Conservation (phyloP, 257 asterid genomes). For the Solanum virginianum region DNA sequence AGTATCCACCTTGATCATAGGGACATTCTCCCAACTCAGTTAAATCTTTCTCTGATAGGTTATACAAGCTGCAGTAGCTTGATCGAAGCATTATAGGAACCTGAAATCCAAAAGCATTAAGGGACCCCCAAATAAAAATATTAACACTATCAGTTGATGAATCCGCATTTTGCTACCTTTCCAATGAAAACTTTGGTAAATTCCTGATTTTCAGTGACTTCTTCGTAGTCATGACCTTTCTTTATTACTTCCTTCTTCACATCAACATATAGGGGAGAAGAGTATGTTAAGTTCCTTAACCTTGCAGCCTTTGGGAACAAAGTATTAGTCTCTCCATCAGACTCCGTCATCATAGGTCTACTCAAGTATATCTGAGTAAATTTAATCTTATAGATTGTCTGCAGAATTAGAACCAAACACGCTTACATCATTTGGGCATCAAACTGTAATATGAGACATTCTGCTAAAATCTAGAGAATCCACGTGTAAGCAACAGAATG, state of each 20-base stretch:
- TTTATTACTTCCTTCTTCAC: constrained; percentile 75
- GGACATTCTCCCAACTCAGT: constrained; percentile 99
- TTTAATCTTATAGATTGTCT: constrained; percentile 82
- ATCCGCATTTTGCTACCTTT: constrained; percentile 37
- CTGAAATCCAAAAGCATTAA: constrained; percentile 13
- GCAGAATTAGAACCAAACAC: constrained; percentile 15
- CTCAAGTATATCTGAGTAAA: constrained; percentile 95
- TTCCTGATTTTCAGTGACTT: constrained; percentile 93
- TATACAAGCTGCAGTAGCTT: constrained; percentile 84
- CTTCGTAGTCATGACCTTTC: constrained; percentile 98
- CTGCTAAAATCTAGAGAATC: background rate
- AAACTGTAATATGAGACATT: background rate
- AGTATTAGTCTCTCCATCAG: constrained; percentile 98
- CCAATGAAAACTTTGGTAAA: constrained; percentile 94
- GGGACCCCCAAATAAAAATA: background rate
- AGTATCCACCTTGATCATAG: constrained; percentile 94
- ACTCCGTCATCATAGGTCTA: constrained; percentile 98
- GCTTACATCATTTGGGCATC: background rate
- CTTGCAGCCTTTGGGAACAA: constrained; percentile 99
- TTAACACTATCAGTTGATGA: background rate
- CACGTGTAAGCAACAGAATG: background rate
- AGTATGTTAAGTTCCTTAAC: constrained; percentile 86
- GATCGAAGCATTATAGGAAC: constrained; percentile 97
- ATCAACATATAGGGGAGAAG: constrained; percentile 94
- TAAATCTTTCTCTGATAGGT: constrained; percentile 90